Evolutionary conservation across 129 eudicot genomes (phyloP).

Genomic region (Helichrysum umbraculigerum): DNA sequence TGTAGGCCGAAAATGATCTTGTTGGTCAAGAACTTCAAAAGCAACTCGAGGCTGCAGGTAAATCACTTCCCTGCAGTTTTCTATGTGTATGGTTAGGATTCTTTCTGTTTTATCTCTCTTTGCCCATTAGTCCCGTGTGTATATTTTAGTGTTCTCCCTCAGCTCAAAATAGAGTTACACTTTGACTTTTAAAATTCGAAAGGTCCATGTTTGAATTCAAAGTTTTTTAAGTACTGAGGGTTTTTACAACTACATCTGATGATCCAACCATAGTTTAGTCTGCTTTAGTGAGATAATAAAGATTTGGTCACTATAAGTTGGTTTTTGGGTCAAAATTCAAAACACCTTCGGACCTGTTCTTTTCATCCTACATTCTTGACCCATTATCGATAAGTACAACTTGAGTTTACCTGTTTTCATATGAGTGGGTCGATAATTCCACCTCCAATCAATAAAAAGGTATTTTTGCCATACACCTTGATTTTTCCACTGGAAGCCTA

Average conservation of each 20-base stretch:
- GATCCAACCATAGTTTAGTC: background rate
- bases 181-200: background rate
- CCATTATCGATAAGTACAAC: no score
- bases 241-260: background rate
- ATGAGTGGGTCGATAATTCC: background rate
- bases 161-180: constrained; percentile 11
- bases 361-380: no score
- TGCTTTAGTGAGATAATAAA: background rate
- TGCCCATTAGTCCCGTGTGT: background rate
- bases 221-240: background rate
- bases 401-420: no score
- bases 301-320: background rate
- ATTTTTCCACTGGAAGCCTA: background rate
- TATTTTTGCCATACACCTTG: background rate
- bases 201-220: background rate
- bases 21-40: constrained; percentile 92
- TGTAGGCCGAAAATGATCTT: constrained; percentile 86
- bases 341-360: no score
- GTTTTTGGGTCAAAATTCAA: background rate
- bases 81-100: background rate
- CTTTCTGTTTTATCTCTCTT: background rate
- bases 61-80: constrained; percentile 17
- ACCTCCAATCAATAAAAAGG: background rate
- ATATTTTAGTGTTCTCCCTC: background rate
- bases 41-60: constrained; percentile 97